Percentiles rank a stretch among this genome's conserved stretches.
These are phyloP conservation scores for Ceratocystis eucalypticola DNA, from an alignment of 2,329 filamentous ascomycete genomes.

Conservation along the genomic window DNA sequence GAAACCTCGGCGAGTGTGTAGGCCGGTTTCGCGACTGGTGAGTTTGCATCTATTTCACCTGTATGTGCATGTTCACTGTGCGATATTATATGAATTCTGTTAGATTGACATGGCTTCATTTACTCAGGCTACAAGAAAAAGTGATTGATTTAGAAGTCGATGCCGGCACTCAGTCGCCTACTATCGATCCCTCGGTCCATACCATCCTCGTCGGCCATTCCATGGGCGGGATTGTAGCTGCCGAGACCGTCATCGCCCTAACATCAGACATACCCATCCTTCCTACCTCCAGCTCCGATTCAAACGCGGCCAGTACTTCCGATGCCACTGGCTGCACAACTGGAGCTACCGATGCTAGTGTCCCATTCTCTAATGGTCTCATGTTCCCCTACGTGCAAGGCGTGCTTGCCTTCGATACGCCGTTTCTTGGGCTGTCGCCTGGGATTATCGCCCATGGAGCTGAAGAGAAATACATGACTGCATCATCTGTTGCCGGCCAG, in stretches of 20 bases:
- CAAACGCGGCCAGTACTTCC: background rate
- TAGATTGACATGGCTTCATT: background rate
- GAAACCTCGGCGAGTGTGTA: constrained; percentile 59
- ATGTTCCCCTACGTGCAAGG: constrained; percentile 93
- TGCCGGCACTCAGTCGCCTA: constrained; percentile 66
- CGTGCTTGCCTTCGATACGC: constrained; percentile 86
- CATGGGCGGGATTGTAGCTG: constrained; percentile 88
- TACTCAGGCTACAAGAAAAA: constrained; percentile 65
- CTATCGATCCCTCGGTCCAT: constrained; percentile 70
- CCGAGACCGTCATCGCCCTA: constrained; percentile 69
- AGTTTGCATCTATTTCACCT: constrained; percentile 20
- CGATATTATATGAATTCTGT: background rate
- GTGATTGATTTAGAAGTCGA: constrained; percentile 90
- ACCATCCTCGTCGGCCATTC: constrained; percentile 76
- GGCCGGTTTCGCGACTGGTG: constrained; percentile 62
- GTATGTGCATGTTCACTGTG: background rate
- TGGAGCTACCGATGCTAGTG: constrained; percentile 22
- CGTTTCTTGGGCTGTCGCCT: constrained; percentile 69
- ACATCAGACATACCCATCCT: constrained; percentile 42
- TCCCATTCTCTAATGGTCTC: constrained; percentile 33
- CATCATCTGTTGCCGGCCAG: constrained; percentile 53
- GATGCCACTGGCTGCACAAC: constrained; percentile 12
- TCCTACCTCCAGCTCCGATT: constrained; percentile 31
- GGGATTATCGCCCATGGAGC: constrained; percentile 76
- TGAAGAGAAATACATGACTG: constrained; percentile 71